Evolutionary conservation across 768 basidiomycete species (phyloP).

Genomic region (Pleurotus tuber-regium): DNA sequence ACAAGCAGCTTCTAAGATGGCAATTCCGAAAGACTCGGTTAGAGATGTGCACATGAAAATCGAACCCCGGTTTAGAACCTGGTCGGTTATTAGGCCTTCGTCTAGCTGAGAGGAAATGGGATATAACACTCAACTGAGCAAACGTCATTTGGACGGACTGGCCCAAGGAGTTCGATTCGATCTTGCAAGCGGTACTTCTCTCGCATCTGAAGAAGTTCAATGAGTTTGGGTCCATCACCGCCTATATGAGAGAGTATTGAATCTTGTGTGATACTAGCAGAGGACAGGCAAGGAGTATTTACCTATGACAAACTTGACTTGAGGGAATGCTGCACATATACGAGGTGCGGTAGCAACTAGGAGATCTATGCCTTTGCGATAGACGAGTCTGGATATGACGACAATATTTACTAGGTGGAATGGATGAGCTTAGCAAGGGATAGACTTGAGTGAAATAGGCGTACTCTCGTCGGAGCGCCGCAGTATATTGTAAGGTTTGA

Average conservation of each 20-base stretch:
- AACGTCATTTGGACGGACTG: constrained; percentile 81
- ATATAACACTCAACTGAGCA: constrained; percentile 51
- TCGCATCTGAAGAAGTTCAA: constrained; percentile 93
- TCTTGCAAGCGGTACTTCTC: constrained; percentile 90
- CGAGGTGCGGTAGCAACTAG: constrained; percentile 89
- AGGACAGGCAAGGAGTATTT: constrained; percentile 15
- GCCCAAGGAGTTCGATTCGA: constrained; percentile 85
- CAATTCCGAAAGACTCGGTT: constrained; percentile 96
- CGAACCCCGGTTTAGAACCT: constrained; percentile 85
- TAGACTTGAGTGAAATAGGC: constrained; percentile 15
- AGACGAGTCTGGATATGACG: constrained; percentile 85
- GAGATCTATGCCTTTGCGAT: constrained; percentile 95
- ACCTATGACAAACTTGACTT: constrained; percentile 90
- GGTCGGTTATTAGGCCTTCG: neutral
- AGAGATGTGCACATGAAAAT: constrained; percentile 96
- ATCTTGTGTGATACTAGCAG: neutral
- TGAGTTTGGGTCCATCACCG: constrained; percentile 93
- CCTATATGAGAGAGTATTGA: constrained; percentile 42
- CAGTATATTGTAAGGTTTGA: constrained; percentile 57
- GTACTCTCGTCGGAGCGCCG: constrained; percentile 55
- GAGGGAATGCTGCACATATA: constrained; percentile 81
- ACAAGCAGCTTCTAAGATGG: constrained; percentile 96
- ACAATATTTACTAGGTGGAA: constrained; percentile 77
- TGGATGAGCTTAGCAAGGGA: neutral
- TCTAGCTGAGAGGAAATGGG: neutral